Base-by-base conservation (phyloP, 2,329 filamentous ascomycete genomes). In the Laburnicola sp. region DNA sequence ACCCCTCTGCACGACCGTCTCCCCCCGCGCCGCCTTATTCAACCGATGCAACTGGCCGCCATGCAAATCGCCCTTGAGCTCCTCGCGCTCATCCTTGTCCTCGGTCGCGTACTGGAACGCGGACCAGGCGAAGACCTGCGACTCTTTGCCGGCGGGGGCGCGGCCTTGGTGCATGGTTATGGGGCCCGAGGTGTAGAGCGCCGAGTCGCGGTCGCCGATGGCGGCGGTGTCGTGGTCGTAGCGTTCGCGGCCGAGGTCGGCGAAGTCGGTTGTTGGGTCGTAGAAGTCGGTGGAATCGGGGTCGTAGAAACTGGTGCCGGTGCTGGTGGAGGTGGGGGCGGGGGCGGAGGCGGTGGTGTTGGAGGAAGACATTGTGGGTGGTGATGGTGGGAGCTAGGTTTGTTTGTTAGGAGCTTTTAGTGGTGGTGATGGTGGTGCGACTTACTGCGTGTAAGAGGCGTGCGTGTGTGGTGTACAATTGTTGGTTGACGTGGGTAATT, bases 21-120 rank as follows among this genome's bases (percentile, higher is more conserved):
- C 52, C 1, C 54, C 56, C n/a, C 49, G 22, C 5, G 64, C 69
- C 8, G 57, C 65, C 38, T 68, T 28, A 45, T 72, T 71, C 49
- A 53, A 53, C n/a, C 69, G 61, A 58, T 71, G 67, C 51, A 72
- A 40, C 51, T 65, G 62, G 1, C 69, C 69, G 6, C 63, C 67
- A 41, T 72, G 69, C 38, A 72, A 40, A 46, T 70, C 63, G n/a
- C 64, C 68, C 57, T 72, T 71, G 35, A 64, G 48, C 51, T 68
- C 68, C 45, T 66, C 67, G 4, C 57, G 56, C 26, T 50, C 54
- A 44, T 70, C 43, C 0, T 56, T 47, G 30, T 71, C 67, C 6
- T 55, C 57, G 0, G 59, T 64, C 2, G 59, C 67, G 46, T 57
- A 65, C 35, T 62, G 57, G 41, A 70, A 62, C 2, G 59, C 63